phyloP scores from a whole-genome alignment of 2,329 filamentous ascomycete genomes.

The Intubia oerlemansii region DNA sequence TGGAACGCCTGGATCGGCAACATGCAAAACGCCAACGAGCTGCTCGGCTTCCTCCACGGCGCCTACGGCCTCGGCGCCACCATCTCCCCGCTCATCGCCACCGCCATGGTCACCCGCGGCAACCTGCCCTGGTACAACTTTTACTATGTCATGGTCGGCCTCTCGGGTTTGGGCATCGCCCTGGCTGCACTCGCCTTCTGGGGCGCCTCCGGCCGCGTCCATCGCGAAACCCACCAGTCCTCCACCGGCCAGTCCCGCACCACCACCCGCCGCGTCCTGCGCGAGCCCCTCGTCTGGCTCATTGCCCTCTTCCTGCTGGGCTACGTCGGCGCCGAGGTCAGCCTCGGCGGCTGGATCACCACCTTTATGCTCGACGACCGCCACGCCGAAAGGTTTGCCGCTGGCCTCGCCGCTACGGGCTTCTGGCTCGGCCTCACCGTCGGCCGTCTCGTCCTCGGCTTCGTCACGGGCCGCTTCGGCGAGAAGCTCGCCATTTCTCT shows the following conservation, averaged over 20 bases:
- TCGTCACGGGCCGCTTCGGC: conserved; percentile 51
- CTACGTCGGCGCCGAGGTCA: conserved; percentile 60
- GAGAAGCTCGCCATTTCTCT: conserved; percentile 42
- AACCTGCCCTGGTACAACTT: conserved; percentile 47
- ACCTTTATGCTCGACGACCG: conserved; percentile 72
- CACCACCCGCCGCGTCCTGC: conserved; percentile 24
- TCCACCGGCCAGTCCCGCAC: conserved; percentile 17
- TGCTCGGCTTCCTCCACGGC: conserved; percentile 52
- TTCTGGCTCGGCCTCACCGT: conserved; percentile 73
- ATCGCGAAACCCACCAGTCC: conserved; percentile 20
- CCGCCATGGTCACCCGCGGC: conserved; percentile 46
- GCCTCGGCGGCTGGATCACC: conserved; percentile 46
- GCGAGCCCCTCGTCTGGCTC: conserved; percentile 44
- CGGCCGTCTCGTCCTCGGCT: conserved; percentile 51
- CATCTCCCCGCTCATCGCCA: conserved; percentile 47
- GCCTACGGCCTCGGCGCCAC: conserved; percentile 54
- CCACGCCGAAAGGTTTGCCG: conserved; percentile 43
- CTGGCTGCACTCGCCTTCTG: conserved; percentile 37
- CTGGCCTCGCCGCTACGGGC: conserved; percentile 55
- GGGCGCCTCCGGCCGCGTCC: conserved; percentile 33
- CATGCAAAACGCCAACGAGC: conserved; percentile 51
- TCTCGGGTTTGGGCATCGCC: conserved; percentile 32
- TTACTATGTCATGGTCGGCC: conserved; percentile 52
- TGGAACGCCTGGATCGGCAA: conserved; percentile 45
- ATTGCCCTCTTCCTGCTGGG: conserved; percentile 51